Evolutionary conservation across 805 yeast genomes (phyloP).

Genomic region (Metschnikowia lachancei): DNA sequence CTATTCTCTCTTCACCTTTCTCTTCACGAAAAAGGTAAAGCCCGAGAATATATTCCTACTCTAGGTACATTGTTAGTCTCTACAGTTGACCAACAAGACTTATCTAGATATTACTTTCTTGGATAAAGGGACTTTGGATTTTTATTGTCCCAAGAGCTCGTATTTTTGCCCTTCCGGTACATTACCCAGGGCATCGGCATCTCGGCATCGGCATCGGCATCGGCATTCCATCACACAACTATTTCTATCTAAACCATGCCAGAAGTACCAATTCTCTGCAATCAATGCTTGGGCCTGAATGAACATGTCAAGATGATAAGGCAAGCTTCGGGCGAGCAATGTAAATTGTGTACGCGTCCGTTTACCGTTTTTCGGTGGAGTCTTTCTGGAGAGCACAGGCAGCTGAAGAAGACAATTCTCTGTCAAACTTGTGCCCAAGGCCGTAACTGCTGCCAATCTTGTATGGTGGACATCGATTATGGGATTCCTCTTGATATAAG

Average conservation of each 20-base stretch:
- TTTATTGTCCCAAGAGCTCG: not conserved
- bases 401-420: slow-evolving; percentile 60
- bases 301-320: slow-evolving; percentile 68
- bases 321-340: slow-evolving; percentile 72
- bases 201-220: slow-evolving; percentile 3
- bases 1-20: not conserved
- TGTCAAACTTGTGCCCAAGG: slow-evolving; percentile 79
- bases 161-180: slow-evolving; percentile 1
- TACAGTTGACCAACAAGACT: too few relatives aligned
- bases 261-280: slow-evolving; percentile 66
- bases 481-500: slow-evolving; percentile 77
- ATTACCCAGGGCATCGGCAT: not conserved
- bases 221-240: slow-evolving; percentile 6
- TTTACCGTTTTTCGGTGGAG: slow-evolving; percentile 81
- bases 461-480: slow-evolving; percentile 78
- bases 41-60: too few relatives aligned
- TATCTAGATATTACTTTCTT: not conserved
- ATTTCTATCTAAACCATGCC: slow-evolving; percentile 5
- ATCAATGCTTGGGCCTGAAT: slow-evolving; percentile 65
- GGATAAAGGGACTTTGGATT: not conserved
- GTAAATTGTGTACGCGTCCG: slow-evolving; percentile 81
- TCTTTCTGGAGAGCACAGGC: slow-evolving; percentile 39
- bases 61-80: too few relatives aligned
- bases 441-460: slow-evolving; percentile 82
- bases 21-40: too few relatives aligned